Evolutionary conservation across 2,329 filamentous ascomycete genomes (phyloP).

Genomic region (Cryphonectria nitschkei): DNA sequence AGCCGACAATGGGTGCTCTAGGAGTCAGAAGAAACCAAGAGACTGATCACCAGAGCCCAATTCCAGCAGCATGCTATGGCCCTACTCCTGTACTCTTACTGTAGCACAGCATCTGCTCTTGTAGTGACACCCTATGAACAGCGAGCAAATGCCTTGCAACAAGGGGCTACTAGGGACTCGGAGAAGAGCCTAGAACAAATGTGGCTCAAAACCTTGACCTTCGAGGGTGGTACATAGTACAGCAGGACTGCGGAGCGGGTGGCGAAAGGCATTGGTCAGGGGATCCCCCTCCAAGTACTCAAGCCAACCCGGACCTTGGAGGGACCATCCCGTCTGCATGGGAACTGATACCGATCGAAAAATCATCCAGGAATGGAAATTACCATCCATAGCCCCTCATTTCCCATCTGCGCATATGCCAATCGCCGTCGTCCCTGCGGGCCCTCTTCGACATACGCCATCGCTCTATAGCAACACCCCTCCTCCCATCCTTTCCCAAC

Average conservation of each 20-base stretch:
- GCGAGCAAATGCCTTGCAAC: neutral
- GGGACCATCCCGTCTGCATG: conserved; percentile 16
- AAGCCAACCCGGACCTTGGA: conserved; percentile 8
- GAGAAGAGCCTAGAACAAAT: conserved; percentile 31
- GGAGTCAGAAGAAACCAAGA: neutral
- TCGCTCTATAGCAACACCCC: conserved; percentile 25
- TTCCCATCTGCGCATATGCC: conserved; percentile 20
- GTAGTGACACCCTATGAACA: neutral
- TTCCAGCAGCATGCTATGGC: neutral
- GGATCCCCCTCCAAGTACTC: conserved; percentile 9
- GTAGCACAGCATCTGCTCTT: neutral
- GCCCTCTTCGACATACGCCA: neutral
- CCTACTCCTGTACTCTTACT: neutral
- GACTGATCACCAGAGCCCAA: neutral
- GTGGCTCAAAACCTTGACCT: conserved; percentile 31
- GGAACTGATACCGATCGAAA: conserved; percentile 25
- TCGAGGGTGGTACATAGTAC: conserved; percentile 6
- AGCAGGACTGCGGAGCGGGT: conserved; percentile 10
- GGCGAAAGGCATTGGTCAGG: conserved; percentile 27
- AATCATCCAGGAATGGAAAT: conserved; percentile 23
- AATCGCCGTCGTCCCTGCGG: conserved; percentile 21
- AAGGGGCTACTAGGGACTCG: neutral
- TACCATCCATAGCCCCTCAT: conserved; percentile 24
- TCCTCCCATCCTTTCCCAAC: conserved; percentile 16
- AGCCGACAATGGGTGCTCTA: neutral